Base-by-base conservation (phyloP, 331 rosid genomes). In the Saraca asoca region DNA sequence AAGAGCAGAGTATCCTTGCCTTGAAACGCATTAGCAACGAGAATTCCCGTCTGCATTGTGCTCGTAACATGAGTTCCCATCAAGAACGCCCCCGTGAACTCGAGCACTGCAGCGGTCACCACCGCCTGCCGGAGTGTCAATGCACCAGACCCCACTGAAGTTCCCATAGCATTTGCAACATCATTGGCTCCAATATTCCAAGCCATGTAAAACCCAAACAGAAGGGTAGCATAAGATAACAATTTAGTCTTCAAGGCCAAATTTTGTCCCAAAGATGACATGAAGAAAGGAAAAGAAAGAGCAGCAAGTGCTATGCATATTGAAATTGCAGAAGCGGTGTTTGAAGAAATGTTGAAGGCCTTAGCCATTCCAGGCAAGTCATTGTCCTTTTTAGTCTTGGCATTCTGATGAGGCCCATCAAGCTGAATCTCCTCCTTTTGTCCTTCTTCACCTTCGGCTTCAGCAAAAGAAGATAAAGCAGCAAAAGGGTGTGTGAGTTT, bases 151-250 rank as follows among this genome's bases (percentile, higher is more conserved):
- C 98, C 98, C 35, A 90, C 98, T 6, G 97, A 93, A 5, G 98
- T 93, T 2, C 98, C 98, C 98, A 93, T 93, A 2, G 98, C 98
- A 67, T 94, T 94, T 0, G 99, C 99, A 71, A 94, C 99, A 50
- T 94, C 99, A 51, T 94, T 94, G 15, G 99, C 97, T 11, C 99
- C 99, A 14, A 94, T 94, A 71, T 94, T 94, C 99, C 99, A 94
- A 29, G 97, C 99, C 99, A 94, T 94, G 80, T 94, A 94, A 35
- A 94, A 90, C 15, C 97, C 99, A 59, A 87, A 86, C 45, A 94
- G 59, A n/a, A 94, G 72, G 0, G 99, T 88, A 0, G 17, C 82
- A 37, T 94, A 94, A 0, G 97, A 88, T 43, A 90, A 38, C 37
- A 83, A n/a, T 49, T 76, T 89, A 6, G 84, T 85, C 91, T 83